Evolutionary conservation across 768 basidiomycete genomes (phyloP), one percentile per base, ranked within the genome.

Genomic region (Phaffia tasmanica): DNA sequence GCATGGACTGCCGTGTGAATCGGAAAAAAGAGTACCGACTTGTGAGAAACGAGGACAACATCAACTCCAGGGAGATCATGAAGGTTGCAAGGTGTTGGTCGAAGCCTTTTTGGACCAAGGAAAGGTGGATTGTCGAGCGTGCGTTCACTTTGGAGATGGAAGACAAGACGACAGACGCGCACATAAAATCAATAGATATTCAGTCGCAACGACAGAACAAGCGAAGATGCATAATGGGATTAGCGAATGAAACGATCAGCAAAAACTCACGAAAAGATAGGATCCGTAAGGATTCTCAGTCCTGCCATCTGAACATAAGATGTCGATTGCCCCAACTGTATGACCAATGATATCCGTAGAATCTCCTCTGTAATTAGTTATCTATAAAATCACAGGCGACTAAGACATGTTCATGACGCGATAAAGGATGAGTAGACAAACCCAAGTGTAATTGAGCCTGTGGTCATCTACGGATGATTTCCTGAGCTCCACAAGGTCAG

Each of bases 321-420:
- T 0, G 76, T 77, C 0, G 76, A 76, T 66, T 77, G 76, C 15
- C 76, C 76, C 56, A 77, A 72, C 76, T 75, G 70, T 0, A 54
- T n/a, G 18, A 7, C 18, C 48, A 32, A 32, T 48, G 11, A 3
- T 21, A 7, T 25, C 51, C n/a, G 21, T 11, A 21, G 5, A 25
- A 48, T 30, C 54, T 42, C 11, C 11, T 42, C 6, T 42, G n/a
- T 29, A 42, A 25, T 21, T 23, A 60, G 29, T 21, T 32, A 11
- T 11, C 67, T 21, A 19, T 46, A 57, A 47, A 8, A 19, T 21
- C 35, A 8, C 4, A 18, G 50, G 25, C 35, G 72, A 71, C 73
- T 69, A 72, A 18, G 70, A 72, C 29, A 71, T 50, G 9, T 72
- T 74, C 63, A 72, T 48, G 72, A 69, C 3, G 68, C 68, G 23